These are phyloP conservation scores for Talaromyces borbonicus DNA, from an alignment of 495 filamentous ascomycete genomes.

Conservation along the genomic window DNA sequence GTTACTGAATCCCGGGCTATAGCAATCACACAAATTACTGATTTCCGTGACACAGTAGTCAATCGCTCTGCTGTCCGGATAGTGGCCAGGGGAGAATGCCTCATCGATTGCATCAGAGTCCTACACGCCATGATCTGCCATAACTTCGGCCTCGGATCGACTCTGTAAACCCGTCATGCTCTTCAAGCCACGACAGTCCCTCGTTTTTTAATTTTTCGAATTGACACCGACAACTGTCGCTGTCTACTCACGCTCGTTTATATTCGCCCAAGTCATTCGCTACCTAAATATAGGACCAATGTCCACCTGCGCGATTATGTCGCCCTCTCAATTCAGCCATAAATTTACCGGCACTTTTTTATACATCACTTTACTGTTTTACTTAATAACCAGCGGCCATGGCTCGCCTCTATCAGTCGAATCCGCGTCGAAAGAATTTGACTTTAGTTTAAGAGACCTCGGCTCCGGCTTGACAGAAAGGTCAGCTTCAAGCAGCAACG, in stretches of 20 bases:
- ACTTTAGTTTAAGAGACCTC: not conserved
- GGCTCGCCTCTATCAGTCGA: conserved; percentile 1
- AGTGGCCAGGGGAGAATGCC: too few species aligned
- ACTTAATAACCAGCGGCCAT: conserved; percentile 2
- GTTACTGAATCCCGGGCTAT: too few species aligned
- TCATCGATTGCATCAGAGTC: not conserved
- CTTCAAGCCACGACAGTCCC: not conserved
- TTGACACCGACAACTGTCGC: not conserved
- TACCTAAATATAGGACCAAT: not conserved
- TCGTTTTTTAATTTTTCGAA: not conserved
- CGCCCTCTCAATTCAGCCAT: not conserved
- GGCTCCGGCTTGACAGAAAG: conserved; percentile 13
- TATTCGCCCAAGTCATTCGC: conserved; percentile 4
- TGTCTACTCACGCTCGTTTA: conserved; percentile 6
- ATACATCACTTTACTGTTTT: conserved; percentile 8
- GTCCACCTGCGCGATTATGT: not conserved
- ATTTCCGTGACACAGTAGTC: too few species aligned
- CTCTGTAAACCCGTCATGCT: not conserved
- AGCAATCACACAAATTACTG: too few species aligned
- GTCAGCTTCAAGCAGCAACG: conserved; percentile 19
- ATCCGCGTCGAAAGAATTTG: not conserved
- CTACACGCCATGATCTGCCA: conserved; percentile 11
- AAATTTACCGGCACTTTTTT: conserved; percentile 1
- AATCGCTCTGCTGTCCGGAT: too few species aligned
- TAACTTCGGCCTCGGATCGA: conserved; percentile 15